Evolutionary conservation across 441 rosid species (phyloP), one percentile per base, ranked within the genome.

Genomic region (Populus hybrid): DNA sequence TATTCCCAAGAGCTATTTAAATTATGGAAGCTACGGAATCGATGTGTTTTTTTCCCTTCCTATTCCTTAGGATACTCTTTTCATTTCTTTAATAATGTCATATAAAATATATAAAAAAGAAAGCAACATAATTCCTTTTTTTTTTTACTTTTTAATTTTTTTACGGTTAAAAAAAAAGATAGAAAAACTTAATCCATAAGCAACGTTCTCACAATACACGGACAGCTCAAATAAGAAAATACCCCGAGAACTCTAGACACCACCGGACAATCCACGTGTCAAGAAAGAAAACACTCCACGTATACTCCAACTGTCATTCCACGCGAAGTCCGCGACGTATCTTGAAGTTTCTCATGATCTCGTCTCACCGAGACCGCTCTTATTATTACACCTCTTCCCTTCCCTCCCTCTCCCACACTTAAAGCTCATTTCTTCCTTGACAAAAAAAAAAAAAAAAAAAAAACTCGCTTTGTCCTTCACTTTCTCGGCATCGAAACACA

Each of bases 341-440:
- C 90, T 14, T 21, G 84, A 80, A 67, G 66, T 69, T 78, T 75
- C 82, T 45, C 29, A 10, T 26, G 26, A 26, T 26, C 26, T 26
- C 26, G 26, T 42, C 61, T 11, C 65, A 6, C 6, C 2, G 70
- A 24, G 20, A 21, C 70, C 50, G 24, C 68, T 14, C 23, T 29
- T 14, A 21, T 72, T 9, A 24, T 56, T 0, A 4, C 21, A 26
- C 56, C 23, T 18, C 24, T n/a, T 24, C 35, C 5, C 12, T 67
- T 18, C 38, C 63, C n/a, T 53, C 16, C 69, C 23, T 1, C 0
- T 7, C 69, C 7, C 56, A 0, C 10, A 50, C 38, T 40, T 6
- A n/a, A 31, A 77, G 53, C 70, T 65, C 21, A 31, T 16, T 11
- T 33, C 74, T 11, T 21, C 28, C 26, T 3, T 9, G 26, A 10